Base-by-base conservation (phyloP, 805 yeast genomes). In the Metschnikowia corniflorae region DNA sequence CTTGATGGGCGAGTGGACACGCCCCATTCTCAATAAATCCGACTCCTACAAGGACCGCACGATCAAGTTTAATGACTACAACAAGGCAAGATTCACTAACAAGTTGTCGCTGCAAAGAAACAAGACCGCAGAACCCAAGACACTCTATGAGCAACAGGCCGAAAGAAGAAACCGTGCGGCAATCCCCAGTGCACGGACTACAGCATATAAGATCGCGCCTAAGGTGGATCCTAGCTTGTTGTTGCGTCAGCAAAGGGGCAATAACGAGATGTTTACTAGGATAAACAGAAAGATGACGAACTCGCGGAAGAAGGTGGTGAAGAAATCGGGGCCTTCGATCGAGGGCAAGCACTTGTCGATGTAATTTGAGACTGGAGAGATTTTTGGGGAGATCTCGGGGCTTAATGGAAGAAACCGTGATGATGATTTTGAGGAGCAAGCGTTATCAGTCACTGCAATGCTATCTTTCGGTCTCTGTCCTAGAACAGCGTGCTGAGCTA, bases 21-120 rank as follows among this genome's bases (percentile, higher is more conserved):
- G 98, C 63, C 98, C 98, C 29, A 87, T 93, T 44, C 86, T 93
- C 73, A 95, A 95, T 49, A 82, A 95, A 43, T 82, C 94, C 3
- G 97, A 91, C 61, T 87, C 89, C 52, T 91, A 89, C 68, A 80
- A 93, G 60, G 96, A 91, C 61, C 80, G 86, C 63, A 71, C 78
- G 43, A 81, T 91, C 43, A 75, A 74, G 51, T 74, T 80, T 43
- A 75, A 78, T 43, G 78, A 77, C 30, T 88, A 85, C 62, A 83
- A 82, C 58, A 75, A 77, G 55, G 71, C 70, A 49, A 71, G 67
- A 46, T 73, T 63, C 57, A 65, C 65, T 43, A 65, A 68, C 47
- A 64, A 68, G 46, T 60, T 73, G 40, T 51, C 68, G 18, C 49
- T 53, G 40, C 51, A 62, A 31, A 49, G 43, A 39, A 49, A 50